Percentiles rank a stretch among this genome's conserved stretches.
These are phyloP conservation scores for Penicillium sp. DNA, from an alignment of 2,329 filamentous ascomycete species.

Conservation along the genomic window DNA sequence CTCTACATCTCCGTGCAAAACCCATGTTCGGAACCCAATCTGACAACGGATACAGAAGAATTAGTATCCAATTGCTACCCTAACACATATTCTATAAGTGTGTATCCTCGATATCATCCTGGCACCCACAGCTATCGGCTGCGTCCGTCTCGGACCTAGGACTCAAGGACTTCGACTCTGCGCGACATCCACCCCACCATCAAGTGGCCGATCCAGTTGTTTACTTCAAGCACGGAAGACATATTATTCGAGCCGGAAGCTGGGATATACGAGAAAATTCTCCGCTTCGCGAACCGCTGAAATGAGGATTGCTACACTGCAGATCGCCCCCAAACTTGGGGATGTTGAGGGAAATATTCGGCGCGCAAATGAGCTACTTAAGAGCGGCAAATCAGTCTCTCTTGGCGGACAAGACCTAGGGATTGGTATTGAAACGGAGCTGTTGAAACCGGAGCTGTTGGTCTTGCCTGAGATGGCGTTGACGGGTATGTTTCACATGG, in stretches of 20 bases:
- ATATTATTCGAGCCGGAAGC: no score
- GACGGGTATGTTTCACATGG: conserved; percentile 49
- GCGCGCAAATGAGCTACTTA: conserved; percentile 48
- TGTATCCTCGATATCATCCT: conserved; percentile 11
- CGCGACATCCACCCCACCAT: neutral
- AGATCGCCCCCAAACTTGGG: conserved; percentile 49
- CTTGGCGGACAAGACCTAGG: conserved; percentile 16
- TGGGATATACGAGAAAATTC: conserved; percentile 4
- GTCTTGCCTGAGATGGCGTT: conserved; percentile 67
- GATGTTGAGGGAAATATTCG: conserved; percentile 51
- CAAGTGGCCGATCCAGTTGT: neutral
- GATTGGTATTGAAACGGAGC: conserved; percentile 23
- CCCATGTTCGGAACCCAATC: neutral
- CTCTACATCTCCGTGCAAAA: neutral
- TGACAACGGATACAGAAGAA: neutral
- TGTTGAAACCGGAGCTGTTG: conserved; percentile 56
- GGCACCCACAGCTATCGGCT: conserved; percentile 5
- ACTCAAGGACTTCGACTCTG: conserved; percentile 5
- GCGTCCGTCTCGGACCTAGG: conserved; percentile 15
- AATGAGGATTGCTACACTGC: conserved; percentile 55
- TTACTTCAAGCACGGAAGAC: neutral
- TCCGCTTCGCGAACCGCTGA: conserved; percentile 17
- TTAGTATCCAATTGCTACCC: neutral
- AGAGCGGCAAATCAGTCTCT: conserved; percentile 32
- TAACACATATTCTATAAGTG: neutral